A percentile compares a stretch with the other conserved stretches of the same genome.
Conservation (phyloP, 2,329 filamentous ascomycete species). For the Cercospora zeae-maydis region DNA sequence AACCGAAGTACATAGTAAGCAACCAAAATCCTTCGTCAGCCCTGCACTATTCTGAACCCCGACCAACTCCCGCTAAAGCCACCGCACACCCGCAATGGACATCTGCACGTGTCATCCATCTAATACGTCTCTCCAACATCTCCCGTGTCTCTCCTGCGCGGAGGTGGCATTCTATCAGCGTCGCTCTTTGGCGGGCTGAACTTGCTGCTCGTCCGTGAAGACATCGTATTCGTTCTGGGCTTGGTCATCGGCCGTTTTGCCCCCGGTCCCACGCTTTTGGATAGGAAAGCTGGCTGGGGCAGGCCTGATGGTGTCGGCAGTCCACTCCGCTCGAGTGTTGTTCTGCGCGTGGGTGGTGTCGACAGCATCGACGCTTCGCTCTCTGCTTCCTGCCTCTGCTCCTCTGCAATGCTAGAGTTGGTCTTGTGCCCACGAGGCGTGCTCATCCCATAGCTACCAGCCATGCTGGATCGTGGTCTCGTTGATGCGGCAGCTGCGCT, state of each 20-base stretch:
- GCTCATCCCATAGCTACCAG: slow-evolving; percentile 49
- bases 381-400: slow-evolving; percentile 35
- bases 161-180: slow-evolving; percentile 44
- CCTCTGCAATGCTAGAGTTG: slow-evolving; percentile 31
- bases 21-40: not conserved
- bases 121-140: slow-evolving; percentile 39
- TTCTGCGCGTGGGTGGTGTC: slow-evolving; percentile 19
- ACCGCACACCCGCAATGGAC: not conserved
- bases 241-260: slow-evolving; percentile 1
- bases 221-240: slow-evolving; percentile 12
- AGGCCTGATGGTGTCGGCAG: slow-evolving; percentile 18
- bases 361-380: slow-evolving; percentile 18
- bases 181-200: slow-evolving; percentile 16
- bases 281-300: slow-evolving; percentile 17
- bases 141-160: slow-evolving; percentile 40
- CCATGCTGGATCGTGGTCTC: slow-evolving; percentile 68
- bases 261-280: slow-evolving; percentile 17
- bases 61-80: slow-evolving; percentile 7
- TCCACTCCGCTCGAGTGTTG: slow-evolving; percentile 25
- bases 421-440: slow-evolving; percentile 27
- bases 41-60: not conserved
- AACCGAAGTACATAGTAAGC: not conserved
- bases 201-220: slow-evolving; percentile 21
- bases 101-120: slow-evolving; percentile 7
- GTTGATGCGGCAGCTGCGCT: slow-evolving; percentile 29